Evolutionary conservation across 129 eudicot genomes (phyloP).

Genomic region (sunflower (Helianthus annuus)): HanXRQr2.0-SUNRISE NC_035445.2:43397673-43398172

Average conservation of each 20-base stretch:
- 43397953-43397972: slow-evolving; percentile 97
- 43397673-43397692: slow-evolving; percentile 94
- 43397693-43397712: slow-evolving; percentile 95
- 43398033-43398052: slow-evolving; percentile 68
- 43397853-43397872: slow-evolving; percentile 83
- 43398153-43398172: background rate
- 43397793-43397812: slow-evolving; percentile 8
- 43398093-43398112: background rate
- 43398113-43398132: background rate
- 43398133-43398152: background rate
- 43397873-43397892: slow-evolving; percentile 95
- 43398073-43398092: background rate
- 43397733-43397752: slow-evolving; percentile 96
- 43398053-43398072: slow-evolving; percentile 7
- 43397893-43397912: slow-evolving; percentile 91
- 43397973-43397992: slow-evolving; percentile 87
- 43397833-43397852: background rate
- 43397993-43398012: slow-evolving; percentile 93
- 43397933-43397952: slow-evolving; percentile 82
- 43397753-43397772: slow-evolving; percentile 80
- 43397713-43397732: slow-evolving; percentile 96
- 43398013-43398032: slow-evolving; percentile 91
- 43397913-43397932: slow-evolving; percentile 88
- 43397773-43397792: background rate
- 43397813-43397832: background rate